phyloP scores from a whole-genome alignment of 768 basidiomycete genomes.

The Mycena vulgaris region DNA sequence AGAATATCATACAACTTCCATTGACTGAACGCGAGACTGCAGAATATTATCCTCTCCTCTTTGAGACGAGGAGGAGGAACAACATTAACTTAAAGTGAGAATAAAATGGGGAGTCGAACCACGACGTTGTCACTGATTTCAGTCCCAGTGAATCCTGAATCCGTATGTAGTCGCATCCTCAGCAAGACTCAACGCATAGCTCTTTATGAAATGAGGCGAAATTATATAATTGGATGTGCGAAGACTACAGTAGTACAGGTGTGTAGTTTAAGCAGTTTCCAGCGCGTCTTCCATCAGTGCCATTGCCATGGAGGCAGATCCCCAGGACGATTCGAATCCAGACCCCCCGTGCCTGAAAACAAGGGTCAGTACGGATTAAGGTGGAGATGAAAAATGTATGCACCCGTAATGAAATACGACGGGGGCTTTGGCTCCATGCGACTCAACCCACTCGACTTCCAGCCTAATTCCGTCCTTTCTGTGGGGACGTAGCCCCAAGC shows the following conservation, averaged over 20 bases:
- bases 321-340: constrained; percentile 62
- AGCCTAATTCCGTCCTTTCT: constrained; percentile 71
- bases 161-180: too few relatives aligned
- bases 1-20: too few relatives aligned
- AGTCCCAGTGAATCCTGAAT: too few relatives aligned
- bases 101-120: too few relatives aligned
- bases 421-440: constrained; percentile 49
- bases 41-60: too few relatives aligned
- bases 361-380: neutral
- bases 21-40: too few relatives aligned
- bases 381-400: constrained; percentile 30
- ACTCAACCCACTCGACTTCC: constrained; percentile 57
- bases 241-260: neutral
- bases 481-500: constrained; percentile 62
- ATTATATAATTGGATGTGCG: too few relatives aligned
- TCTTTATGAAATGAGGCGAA: too few relatives aligned
- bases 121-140: too few relatives aligned
- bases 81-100: too few relatives aligned
- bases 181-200: too few relatives aligned
- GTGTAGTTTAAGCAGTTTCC: neutral
- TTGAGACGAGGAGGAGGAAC: too few relatives aligned
- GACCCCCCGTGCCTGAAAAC: constrained; percentile 61
- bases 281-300: constrained; percentile 36
- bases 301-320: constrained; percentile 56
- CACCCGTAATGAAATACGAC: constrained; percentile 72